Percentiles rank a stretch among this genome's conserved stretches.
Evolutionary conservation across 148 eudicot genomes (phyloP).

Genomic region (Spergularia bocconei): DNA sequence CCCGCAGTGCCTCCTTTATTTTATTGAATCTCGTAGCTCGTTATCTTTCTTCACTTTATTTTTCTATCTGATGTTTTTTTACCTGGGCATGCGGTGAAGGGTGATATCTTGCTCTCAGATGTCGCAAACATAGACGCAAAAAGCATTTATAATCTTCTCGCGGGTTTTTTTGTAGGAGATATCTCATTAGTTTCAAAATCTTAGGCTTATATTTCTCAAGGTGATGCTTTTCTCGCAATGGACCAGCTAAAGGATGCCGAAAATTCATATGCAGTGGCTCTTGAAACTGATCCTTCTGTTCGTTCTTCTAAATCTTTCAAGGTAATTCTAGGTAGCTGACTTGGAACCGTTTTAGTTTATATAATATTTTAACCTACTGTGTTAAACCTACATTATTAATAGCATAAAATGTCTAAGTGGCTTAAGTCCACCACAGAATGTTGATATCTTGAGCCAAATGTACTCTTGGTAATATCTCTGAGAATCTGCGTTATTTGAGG

Average conservation of each 20-base stretch:
- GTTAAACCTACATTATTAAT: background rate
- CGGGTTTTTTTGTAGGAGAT: slow-evolving; percentile 10
- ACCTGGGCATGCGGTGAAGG: background rate
- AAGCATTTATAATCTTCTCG: background rate
- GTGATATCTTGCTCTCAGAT: too few relatives aligned
- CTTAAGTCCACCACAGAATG: background rate
- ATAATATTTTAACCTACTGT: too few relatives aligned
- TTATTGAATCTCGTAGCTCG: background rate
- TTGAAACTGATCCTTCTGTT: slow-evolving; percentile 63
- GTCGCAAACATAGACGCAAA: too few relatives aligned
- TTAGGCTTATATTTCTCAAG: slow-evolving; percentile 85
- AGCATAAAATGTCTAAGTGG: background rate
- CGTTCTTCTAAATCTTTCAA: slow-evolving; percentile 75
- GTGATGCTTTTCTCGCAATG: slow-evolving; percentile 74
- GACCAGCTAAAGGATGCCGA: slow-evolving; percentile 57
- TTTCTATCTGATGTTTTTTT: background rate
- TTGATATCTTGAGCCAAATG: too few relatives aligned
- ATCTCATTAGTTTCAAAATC: slow-evolving; percentile 19
- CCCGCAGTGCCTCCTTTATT: background rate
- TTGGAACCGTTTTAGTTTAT: background rate
- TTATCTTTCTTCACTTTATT: background rate
- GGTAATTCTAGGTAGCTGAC: slow-evolving; percentile 34
- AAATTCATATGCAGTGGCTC: slow-evolving; percentile 59
- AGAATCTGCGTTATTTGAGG: too few relatives aligned
- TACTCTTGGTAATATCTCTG: too few relatives aligned